Evolutionary conservation across 2,329 filamentous ascomycete species (phyloP), one percentile per base, ranked within the genome.

Genomic region (Arachnomyces sp.): DNA sequence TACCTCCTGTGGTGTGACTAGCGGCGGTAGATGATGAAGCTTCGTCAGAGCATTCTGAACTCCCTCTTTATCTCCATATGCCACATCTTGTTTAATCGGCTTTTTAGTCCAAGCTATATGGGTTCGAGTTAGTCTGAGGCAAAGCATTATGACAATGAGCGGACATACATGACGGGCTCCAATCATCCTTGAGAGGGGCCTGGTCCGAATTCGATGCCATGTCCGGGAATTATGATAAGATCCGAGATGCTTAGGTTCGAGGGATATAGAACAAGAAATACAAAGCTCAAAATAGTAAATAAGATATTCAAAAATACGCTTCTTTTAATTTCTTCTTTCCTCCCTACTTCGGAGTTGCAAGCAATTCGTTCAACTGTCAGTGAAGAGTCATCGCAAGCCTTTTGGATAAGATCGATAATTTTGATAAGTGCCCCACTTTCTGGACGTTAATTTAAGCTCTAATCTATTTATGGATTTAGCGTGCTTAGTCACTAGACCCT

Each of bases 1-100:
- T 49, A 65, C 62, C 53, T 71, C 68, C 34, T 61, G 61, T 9
- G 67, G 62, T 11, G 68, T 70, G 13, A 71, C 69, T 29, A 72
- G 51, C 0, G 69, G 69, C 14, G 69, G 69, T 4, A 72, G 55
- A 36, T 55, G 61, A 42, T 66, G 58, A 29, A 72, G 50, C 47
- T 70, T 67, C 13, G 48, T 44, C 4, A 71, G 47, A 3, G 67
- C 63, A 15, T 55, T 53, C 33, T 64, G 51, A 18, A 71, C 56
- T 6, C 58, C 60, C 17, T 59, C 47, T 13, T 52, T 40, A 48
- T 72, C 65, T n/a, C 66, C 62, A 44, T 72, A 72, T 18, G 61
- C 48, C 18, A 70, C 66, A 52, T 66, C 65, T 51, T 70, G 67
- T 41, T 67, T 66, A 41, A 69, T 65, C 7, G 66, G 66, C 42